phyloP scores from a whole-genome alignment of 2,329 filamentous ascomycete species.

The Sporothrix variecibatus region DNA sequence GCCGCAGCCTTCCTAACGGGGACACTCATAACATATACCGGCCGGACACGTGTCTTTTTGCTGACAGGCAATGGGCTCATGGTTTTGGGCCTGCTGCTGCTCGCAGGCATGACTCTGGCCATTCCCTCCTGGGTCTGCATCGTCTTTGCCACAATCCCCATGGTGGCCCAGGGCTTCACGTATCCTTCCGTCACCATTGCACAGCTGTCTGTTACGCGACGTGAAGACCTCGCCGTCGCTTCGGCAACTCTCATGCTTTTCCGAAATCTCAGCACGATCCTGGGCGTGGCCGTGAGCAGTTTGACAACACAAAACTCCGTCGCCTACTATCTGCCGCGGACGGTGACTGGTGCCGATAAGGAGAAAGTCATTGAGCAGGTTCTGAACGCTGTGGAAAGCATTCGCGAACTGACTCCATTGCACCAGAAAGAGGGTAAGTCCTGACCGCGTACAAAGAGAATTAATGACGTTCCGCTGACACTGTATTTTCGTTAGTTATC shows the following conservation, averaged over 20 bases:
- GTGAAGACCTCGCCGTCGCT: background rate
- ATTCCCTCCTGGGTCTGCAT: too few relatives aligned
- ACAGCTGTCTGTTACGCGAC: background rate
- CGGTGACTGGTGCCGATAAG: background rate
- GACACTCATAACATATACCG: background rate
- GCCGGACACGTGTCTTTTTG: background rate
- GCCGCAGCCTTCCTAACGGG: background rate
- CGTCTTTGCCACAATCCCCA: background rate
- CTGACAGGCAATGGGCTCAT: background rate
- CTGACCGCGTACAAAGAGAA: too few relatives aligned
- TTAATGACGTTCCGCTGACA: too few relatives aligned
- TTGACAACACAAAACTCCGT: background rate
- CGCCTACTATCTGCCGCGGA: background rate
- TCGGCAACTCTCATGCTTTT: background rate
- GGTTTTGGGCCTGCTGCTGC: background rate
- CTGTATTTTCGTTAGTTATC: too few relatives aligned
- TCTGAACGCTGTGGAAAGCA: background rate
- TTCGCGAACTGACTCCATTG: background rate
- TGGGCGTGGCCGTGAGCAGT: background rate
- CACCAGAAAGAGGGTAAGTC: background rate
- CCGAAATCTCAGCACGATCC: background rate
- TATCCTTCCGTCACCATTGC: background rate
- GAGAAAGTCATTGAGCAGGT: background rate
- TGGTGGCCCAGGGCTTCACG: background rate
- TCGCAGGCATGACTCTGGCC: background rate